Percentiles rank a stretch among this genome's conserved stretches.
Evolutionary conservation across 805 yeast genomes (phyloP).

Genomic region (Wickerhamiella kurtzmanii): DNA sequence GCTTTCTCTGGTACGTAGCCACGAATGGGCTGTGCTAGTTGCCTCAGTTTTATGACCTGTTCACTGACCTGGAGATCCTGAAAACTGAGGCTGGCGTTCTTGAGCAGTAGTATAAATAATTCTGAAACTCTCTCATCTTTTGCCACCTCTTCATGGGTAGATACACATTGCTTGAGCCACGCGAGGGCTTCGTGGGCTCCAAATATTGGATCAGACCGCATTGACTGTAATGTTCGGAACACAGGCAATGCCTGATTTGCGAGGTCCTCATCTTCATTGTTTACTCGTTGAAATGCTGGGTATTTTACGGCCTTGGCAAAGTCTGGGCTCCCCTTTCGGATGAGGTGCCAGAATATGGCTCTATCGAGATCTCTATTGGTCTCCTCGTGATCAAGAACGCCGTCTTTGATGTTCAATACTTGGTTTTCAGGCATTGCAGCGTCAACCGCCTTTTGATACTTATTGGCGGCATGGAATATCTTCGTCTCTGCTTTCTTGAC

Average conservation of each 20-base stretch:
- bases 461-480: neutral
- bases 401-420: neutral
- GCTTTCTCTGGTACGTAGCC: neutral
- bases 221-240: neutral
- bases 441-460: neutral
- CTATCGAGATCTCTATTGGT: neutral
- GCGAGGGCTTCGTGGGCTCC: neutral
- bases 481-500: slow-evolving; percentile 1
- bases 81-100: neutral
- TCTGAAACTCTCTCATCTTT: neutral
- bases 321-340: neutral
- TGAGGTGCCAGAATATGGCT: neutral
- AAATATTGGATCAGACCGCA: neutral
- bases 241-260: neutral
- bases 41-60: neutral
- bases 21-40: neutral
- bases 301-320: neutral
- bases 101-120: neutral
- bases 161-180: neutral
- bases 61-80: neutral
- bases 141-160: neutral
- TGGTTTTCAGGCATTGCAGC: neutral
- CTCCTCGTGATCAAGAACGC: neutral
- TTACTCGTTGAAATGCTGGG: neutral
- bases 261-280: neutral